Evolutionary conservation across 2,329 filamentous ascomycete species (phyloP), one percentile per base, ranked within the genome.

Genomic region (Colletotrichum gigasporum): DNA sequence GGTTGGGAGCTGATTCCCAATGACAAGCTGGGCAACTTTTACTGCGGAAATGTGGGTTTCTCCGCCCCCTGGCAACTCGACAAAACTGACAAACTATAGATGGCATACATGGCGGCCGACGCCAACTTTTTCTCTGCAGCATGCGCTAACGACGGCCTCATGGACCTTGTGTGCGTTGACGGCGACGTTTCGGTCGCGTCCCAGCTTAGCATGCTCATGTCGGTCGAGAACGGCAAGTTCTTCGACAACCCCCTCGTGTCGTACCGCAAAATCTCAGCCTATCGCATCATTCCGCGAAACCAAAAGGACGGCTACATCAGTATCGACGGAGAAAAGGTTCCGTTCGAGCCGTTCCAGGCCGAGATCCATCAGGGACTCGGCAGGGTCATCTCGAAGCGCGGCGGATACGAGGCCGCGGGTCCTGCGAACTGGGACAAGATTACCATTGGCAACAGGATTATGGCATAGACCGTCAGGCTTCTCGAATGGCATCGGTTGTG

Each of bases 91-190:
- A 20, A 32, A 11, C 8, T 7, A 9, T 55, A 91, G 88, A 96
- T 98, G 90, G 89, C 91, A 22, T 96, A 91, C 77, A 95, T 99
- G 93, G 90, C 94, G 0, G 85, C 93, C 11, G 90, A 95, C 68
- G 85, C 90, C 63, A 93, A 94, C 72, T 97, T 98, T 81, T 99
- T 97, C 83, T 84, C 93, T 24, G 90, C 92, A 1, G 87, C 95
- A 0, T 84, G 95, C 8, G 91, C 94, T 12, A 89, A 89, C 44
- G 96, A 99, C 72, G 96, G 95, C 10, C 85, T 90, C 67, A 88
- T 97, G 79, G 96, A 99, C 75, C 82, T 98, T 10, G 84, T 97
- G 62, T 91, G 87, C 52, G 89, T 96, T 66, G 86, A 93, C 62
- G 94, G 93, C 62, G 89, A 92, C 68, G 85, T 97, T 18, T 82